Base-by-base conservation (phyloP, 495 filamentous ascomycete genomes). In the Bathelium albidoporum region DNA sequence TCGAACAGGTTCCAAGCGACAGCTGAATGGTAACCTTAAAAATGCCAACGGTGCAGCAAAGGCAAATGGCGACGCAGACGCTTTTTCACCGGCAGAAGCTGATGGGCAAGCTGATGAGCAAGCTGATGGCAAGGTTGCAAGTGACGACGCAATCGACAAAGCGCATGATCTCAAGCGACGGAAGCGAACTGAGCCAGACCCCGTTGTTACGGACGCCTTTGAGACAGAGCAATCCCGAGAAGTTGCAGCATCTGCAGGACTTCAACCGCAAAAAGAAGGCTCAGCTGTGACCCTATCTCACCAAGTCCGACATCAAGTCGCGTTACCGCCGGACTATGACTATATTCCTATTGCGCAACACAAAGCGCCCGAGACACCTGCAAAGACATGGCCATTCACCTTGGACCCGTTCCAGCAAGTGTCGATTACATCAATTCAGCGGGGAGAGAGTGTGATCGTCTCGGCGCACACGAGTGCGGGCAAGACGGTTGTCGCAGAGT, bases 231-330 rank as follows among this genome's bases (percentile, higher is more conserved):
- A 96, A 75, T 92, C 92, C 45, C 79, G 90, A 76, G 90, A 98
- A 73, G 83, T 97, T 32, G 87, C 86, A 34, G 88, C 85, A 3
- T 87, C 89, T 7, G 85, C 86, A 61, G 93, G 91, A n/a, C 83
- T 97, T 36, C 88, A 91, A 67, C 76, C 81, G 18, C 73, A 74
- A 12, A 75, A 80, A n/a, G 78, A 86, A 63, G 87, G 88, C 64
- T 73, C 76, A 16, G 84, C 89, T 20, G 84, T 98, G 53, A 84
- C 93, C 28, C 76, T 98, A 26, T 91, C 89, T 18, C 95, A 97
- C 77, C 96, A 98, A 78, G 93, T 98, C 66, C 90, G 95, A 72
- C 94, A 98, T 82, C 92, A 98, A 76, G 94, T 97, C 64, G 90
- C 94, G 29, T 81, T 97, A 34, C 94, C 94, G 1, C 90, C 91